Evolutionary conservation across 177 flowering plant genomes (phyloP), one percentile per base, ranked within the genome.

Genomic region (Vitis hybrid): DNA sequence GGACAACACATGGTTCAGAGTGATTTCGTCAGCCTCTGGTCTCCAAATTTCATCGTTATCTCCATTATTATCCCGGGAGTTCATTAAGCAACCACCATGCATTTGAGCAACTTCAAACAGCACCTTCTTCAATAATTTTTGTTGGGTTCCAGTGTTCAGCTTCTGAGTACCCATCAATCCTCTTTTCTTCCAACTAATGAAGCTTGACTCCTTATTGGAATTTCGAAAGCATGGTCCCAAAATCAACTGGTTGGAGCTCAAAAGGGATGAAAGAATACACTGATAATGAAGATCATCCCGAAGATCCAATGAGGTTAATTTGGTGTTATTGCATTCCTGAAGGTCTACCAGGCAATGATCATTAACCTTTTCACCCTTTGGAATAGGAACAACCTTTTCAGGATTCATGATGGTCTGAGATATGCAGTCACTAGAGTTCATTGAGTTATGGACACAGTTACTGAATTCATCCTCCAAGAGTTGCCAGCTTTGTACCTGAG

Each of bases 401-500:
- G 82, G 80, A 65, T 82, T 79, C 1, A 70, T 78, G 65, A 86
- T 64, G 14, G 87, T 83, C 59, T 90, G 91, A 67, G 97, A 94
- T 61, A 89, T 79, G 55, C 88, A 82, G 70, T 94, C 92, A 73
- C 97, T 87, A 2, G 91, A 86, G 76, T 83, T 83, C 72, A 77
- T 59, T 58, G 92, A 87, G 65, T 76, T 77, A 64, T 80, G 84
- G 22, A 83, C 69, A 59, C 84, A 70, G 66, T 82, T 80, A 70
- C 89, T 87, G 64, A 82, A 73, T 55, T 86, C 94, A 48, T 94
- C 97, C 52, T 87, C 97, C 80, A 86, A 69, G 63, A 83, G 66
- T 18, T 82, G 87, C 89, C 93, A 85, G 78, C 90, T 85, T 67
- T 90, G 93, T 45, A 83, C 85, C 78, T 84, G 92, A 69, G 88